phyloP scores from a whole-genome alignment of 306 rosid species.

The Cyclanthera cordifolia region DNA sequence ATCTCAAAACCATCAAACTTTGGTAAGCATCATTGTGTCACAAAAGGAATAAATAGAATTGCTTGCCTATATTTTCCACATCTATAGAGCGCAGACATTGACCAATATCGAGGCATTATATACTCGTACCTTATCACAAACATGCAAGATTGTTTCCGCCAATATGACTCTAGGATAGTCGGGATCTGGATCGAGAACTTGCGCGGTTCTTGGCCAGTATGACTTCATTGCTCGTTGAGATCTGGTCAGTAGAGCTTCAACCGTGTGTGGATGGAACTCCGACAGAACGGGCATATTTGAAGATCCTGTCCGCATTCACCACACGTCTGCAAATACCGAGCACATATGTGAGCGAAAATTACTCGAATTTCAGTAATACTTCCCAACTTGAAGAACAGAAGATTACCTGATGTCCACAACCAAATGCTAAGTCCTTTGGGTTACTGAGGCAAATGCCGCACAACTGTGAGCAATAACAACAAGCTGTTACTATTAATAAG shows the following conservation, averaged over 20 bases:
- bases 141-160: neutral
- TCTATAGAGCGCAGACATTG: too few species aligned
- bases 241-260: slow-evolving; percentile 57
- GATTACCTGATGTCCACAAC: slow-evolving; percentile 90
- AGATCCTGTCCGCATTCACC: slow-evolving; percentile 69
- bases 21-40: neutral
- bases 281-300: slow-evolving; percentile 76
- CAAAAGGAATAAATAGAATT: neutral
- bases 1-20: neutral
- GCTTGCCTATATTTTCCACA: neutral
- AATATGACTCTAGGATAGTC: neutral
- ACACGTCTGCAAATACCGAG: slow-evolving; percentile 49
- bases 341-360: neutral
- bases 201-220: neutral
- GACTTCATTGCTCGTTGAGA: neutral
- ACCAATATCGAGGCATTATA: neutral
- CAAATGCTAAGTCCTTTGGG: slow-evolving; percentile 86
- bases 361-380: neutral
- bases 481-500: neutral
- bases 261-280: slow-evolving; percentile 55
- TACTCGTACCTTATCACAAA: neutral
- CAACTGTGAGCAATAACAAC: slow-evolving; percentile 32
- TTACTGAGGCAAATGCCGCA: slow-evolving; percentile 78
- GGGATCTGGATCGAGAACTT: neutral
- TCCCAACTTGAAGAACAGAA: neutral